phyloP scores from a whole-genome alignment of 257 asterid species.

The Primulina huaijiensis region DNA sequence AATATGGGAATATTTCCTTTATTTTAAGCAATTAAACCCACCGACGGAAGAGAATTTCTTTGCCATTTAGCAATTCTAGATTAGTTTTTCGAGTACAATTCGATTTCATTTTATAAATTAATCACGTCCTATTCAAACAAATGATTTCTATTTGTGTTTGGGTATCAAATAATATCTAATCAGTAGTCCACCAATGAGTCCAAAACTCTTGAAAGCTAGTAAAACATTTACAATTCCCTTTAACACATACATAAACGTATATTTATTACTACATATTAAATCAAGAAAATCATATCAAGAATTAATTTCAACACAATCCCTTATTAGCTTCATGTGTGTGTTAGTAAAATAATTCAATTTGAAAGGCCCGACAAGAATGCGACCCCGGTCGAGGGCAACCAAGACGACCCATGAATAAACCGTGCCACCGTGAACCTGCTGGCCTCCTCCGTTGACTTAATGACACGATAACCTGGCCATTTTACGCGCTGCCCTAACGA shows the following conservation, averaged over 20 bases:
- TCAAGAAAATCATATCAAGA: neutral
- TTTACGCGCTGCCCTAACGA: neutral
- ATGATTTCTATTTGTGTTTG: neutral
- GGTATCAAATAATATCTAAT: no score
- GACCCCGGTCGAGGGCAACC: constrained; percentile 21
- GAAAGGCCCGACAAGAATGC: constrained; percentile 18
- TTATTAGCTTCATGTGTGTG: neutral
- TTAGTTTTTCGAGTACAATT: neutral
- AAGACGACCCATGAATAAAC: constrained; percentile 10
- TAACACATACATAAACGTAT: neutral
- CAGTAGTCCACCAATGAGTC: neutral
- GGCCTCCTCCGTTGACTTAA: constrained; percentile 8
- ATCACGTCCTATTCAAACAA: neutral
- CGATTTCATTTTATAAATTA: no score
- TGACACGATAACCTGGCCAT: neutral
- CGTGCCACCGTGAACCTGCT: constrained; percentile 13
- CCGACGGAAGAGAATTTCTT: neutral
- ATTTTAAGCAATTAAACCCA: neutral
- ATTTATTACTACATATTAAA: neutral
- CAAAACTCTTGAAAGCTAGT: neutral
- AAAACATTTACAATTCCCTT: neutral
- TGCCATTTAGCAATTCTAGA: neutral
- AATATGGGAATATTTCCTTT: neutral
- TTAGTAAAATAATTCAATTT: neutral
- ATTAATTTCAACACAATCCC: neutral